phyloP scores from a whole-genome alignment of 768 basidiomycete species.

The Leccinum truebloodii region DNA sequence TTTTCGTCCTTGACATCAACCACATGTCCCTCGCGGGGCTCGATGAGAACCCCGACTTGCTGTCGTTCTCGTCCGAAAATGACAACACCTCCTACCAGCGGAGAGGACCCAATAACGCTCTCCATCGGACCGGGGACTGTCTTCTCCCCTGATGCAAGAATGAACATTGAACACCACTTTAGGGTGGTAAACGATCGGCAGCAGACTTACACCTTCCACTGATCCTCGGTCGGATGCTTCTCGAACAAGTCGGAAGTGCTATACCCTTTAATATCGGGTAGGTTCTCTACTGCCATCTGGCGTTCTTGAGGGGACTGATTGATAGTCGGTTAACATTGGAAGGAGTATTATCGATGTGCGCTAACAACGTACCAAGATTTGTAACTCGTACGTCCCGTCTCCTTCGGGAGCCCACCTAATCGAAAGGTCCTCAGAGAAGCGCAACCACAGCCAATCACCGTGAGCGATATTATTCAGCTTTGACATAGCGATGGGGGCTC shows the following conservation, averaged over 20 bases:
- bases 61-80: constrained; percentile 38
- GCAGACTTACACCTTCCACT: constrained; percentile 37
- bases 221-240: constrained; percentile 44
- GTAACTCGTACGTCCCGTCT: constrained; percentile 38
- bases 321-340: neutral
- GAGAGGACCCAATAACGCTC: constrained; percentile 23
- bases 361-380: constrained; percentile 34
- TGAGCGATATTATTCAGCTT: constrained; percentile 15
- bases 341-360: neutral
- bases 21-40: constrained; percentile 17
- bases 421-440: constrained; percentile 22
- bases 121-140: constrained; percentile 33
- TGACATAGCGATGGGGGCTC: constrained; percentile 5
- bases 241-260: constrained; percentile 45
- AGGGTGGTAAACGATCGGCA: fast-evolving
- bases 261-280: constrained; percentile 41
- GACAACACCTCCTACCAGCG: constrained; percentile 23
- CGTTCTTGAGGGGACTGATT: neutral
- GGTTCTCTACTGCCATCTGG: constrained; percentile 32
- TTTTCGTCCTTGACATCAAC: constrained; percentile 27
- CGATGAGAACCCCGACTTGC: constrained; percentile 35
- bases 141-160: constrained; percentile 19
- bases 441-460: constrained; percentile 40
- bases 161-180: neutral
- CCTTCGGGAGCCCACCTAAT: constrained; percentile 35